Percentiles rank a stretch among this genome's conserved stretches.
Evolutionary conservation across 768 basidiomycete species (phyloP).

Genomic region (Peribolospora kevripleyi): DNA sequence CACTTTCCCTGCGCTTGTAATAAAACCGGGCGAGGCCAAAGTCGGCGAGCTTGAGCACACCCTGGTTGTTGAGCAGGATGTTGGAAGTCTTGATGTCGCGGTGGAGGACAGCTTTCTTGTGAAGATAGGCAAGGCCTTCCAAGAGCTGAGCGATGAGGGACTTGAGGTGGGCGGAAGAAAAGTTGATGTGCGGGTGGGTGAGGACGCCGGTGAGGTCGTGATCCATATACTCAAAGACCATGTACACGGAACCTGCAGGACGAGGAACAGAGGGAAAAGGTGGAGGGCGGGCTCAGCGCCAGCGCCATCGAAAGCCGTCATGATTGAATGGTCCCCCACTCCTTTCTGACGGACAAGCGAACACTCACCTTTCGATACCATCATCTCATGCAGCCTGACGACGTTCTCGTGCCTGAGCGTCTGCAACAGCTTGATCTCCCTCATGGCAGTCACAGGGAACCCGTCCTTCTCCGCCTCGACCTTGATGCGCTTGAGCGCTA

Average conservation of each 20-base stretch:
- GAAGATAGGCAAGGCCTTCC: constrained; percentile 74
- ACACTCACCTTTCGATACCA: constrained; percentile 73
- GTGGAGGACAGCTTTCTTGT: constrained; percentile 86
- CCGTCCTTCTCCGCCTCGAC: constrained; percentile 97
- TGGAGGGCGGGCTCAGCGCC: background rate
- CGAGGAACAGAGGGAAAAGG: background rate
- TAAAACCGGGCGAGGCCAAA: constrained; percentile 95
- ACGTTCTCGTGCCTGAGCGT: constrained; percentile 73
- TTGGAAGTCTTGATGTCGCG: constrained; percentile 98
- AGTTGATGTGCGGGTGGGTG: constrained; percentile 65
- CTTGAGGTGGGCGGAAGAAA: constrained; percentile 72
- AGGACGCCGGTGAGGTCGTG: constrained; percentile 89
- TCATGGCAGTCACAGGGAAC: constrained; percentile 95
- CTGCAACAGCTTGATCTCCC: constrained; percentile 93
- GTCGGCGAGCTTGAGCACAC: constrained; percentile 86
- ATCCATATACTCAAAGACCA: constrained; percentile 99
- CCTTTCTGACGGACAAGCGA: background rate
- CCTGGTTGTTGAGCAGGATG: constrained; percentile 70
- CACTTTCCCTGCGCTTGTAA: constrained; percentile 62
- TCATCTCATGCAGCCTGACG: constrained; percentile 82
- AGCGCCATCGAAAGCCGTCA: background rate
- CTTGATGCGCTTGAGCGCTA: constrained; percentile 84
- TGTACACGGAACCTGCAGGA: constrained; percentile 63
- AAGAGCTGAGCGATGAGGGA: constrained; percentile 92
- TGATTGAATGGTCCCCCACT: background rate